Evolutionary conservation across 805 yeast species (phyloP).

Genomic region (Metschnikowia proteae): DNA sequence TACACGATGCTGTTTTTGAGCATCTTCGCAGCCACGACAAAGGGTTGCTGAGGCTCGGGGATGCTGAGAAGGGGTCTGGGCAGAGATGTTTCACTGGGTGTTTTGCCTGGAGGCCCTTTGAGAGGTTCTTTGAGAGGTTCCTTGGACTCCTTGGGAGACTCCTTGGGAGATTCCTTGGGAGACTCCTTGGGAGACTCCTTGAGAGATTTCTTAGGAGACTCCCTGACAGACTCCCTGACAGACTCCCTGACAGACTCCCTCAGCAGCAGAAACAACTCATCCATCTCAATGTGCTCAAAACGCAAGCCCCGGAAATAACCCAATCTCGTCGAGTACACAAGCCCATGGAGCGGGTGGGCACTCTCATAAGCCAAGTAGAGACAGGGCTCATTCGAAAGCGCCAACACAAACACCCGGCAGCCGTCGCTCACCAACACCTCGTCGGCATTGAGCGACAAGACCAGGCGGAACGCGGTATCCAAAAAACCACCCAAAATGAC

Average conservation of each 20-base stretch:
- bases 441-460: constrained; percentile 29
- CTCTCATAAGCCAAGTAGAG: constrained; percentile 12
- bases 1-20: neutral
- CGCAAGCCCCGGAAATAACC: neutral
- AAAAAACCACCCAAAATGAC: constrained; percentile 50
- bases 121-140: no score
- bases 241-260: no score
- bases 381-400: constrained; percentile 16
- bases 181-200: no score
- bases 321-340: neutral
- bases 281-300: neutral
- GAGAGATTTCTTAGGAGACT: no score
- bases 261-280: neutral
- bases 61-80: neutral
- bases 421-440: constrained; percentile 36
- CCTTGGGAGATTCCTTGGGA: no score
- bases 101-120: no score
- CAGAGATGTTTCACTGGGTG: no score
- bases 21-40: neutral
- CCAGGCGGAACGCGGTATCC: constrained; percentile 48
- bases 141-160: no score
- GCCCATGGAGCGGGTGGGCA: neutral
- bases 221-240: no score
- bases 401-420: constrained; percentile 29
- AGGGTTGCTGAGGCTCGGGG: neutral